These are phyloP conservation scores for Mallotus japonicus DNA, from an alignment of 441 rosid genomes.

Conservation along the genomic window DNA sequence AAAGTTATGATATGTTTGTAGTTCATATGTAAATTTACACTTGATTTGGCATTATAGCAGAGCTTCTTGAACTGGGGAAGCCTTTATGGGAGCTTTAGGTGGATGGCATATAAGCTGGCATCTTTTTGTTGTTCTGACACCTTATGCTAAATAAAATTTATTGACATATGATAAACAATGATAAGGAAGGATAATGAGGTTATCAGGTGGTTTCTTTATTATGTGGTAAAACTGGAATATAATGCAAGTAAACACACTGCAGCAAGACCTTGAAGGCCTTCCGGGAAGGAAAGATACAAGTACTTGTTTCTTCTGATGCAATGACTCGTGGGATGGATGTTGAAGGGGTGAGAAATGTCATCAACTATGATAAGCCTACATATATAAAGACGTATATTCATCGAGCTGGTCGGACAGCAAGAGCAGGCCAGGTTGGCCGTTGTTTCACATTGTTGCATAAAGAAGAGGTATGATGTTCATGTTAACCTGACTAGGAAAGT, in stretches of 20 bases:
- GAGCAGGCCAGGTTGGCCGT: constrained; percentile 87
- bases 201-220: background rate
- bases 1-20: background rate
- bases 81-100: too few relatives aligned
- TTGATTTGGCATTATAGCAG: background rate
- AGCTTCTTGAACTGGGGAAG: background rate
- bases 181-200: background rate
- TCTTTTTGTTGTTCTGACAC: background rate
- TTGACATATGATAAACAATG: background rate
- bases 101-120: constrained; percentile 1
- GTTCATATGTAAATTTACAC: background rate
- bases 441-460: constrained; percentile 79
- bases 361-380: constrained; percentile 85
- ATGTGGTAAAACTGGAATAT: constrained; percentile 6
- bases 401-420: constrained; percentile 95
- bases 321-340: constrained; percentile 98
- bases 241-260: constrained; percentile 31
- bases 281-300: constrained; percentile 73
- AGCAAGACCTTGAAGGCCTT: constrained; percentile 87
- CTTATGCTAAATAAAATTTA: background rate
- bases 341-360: constrained; percentile 82
- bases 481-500: background rate
- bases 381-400: constrained; percentile 83
- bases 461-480: constrained; percentile 56
- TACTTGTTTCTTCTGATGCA: constrained; percentile 94